Conservation (phyloP, 169 alveolate genomes). For the Eimeria necatrix region DNA sequence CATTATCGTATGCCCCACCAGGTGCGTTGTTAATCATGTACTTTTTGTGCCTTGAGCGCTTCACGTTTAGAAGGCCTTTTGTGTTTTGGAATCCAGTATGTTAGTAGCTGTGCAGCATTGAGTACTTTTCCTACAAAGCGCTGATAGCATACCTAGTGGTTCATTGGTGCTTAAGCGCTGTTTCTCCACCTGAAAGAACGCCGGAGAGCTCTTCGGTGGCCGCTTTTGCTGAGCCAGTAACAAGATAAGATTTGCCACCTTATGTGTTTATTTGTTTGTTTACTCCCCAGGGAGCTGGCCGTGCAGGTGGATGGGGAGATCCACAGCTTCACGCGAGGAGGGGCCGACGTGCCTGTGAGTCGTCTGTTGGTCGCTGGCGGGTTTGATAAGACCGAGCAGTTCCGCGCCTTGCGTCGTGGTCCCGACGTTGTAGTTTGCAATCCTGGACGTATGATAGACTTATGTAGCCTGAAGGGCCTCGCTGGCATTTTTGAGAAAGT, state of each 20-base stretch:
- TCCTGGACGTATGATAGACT: conserved; percentile 81
- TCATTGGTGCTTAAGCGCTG: no score
- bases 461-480: conserved; percentile 75
- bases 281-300: conserved; percentile 74
- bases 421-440: conserved; percentile 74
- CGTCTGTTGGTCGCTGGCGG: conserved; percentile 80
- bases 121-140: background rate
- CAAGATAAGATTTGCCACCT: no score
- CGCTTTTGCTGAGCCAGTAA: no score
- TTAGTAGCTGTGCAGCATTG: background rate
- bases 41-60: background rate
- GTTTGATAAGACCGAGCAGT: conserved; percentile 81
- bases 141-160: background rate
- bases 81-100: background rate
- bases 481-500: conserved; percentile 57
- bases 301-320: conserved; percentile 81
- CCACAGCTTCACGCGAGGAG: conserved; percentile 72
- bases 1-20: conserved; percentile 70
- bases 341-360: conserved; percentile 67
- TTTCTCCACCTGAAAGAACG: no score
- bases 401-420: conserved; percentile 65
- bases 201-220: no score
- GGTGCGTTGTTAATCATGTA: conserved; percentile 31
- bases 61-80: no score
- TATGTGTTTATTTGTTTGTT: background rate